Percentiles rank a stretch among this genome's conserved stretches.
Evolutionary conservation across 331 rosid genomes (phyloP).

Genomic region (Malus hybrid): DNA sequence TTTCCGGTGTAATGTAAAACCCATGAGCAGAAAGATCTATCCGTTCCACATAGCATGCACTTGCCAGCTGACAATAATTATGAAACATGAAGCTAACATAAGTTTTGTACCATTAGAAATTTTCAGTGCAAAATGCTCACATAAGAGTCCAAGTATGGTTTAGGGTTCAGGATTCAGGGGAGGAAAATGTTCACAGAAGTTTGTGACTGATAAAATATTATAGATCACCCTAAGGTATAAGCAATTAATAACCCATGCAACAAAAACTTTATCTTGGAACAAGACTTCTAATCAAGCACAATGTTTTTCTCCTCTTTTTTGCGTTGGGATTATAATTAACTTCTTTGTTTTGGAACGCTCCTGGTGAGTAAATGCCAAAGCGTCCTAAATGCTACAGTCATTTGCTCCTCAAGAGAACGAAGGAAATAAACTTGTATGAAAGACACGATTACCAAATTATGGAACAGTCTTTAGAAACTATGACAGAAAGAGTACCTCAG

Average conservation of each 20-base stretch:
- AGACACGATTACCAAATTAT: not conserved
- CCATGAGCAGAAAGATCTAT: conserved; percentile 97
- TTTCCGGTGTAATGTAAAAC: conserved; percentile 74
- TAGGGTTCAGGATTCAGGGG: not conserved
- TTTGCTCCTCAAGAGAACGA: not conserved
- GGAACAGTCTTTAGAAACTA: not conserved
- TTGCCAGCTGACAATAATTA: conserved; percentile 54
- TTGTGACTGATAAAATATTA: not conserved
- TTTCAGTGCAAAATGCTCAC: not conserved
- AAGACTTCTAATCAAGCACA: not conserved
- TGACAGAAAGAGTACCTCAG: conserved; percentile 49
- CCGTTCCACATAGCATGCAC: conserved; percentile 71
- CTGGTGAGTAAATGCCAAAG: not conserved
- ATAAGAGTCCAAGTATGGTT: not conserved
- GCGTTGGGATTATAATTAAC: not conserved
- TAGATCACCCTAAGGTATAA: not conserved
- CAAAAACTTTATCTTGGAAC: too few relatives aligned
- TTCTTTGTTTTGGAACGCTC: not conserved
- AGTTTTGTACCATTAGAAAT: conserved; percentile 8
- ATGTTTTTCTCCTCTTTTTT: not conserved
- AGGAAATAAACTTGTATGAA: not conserved
- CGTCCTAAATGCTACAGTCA: not conserved
- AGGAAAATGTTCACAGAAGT: not conserved
- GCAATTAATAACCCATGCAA: not conserved
- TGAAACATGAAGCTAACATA: conserved; percentile 14